Percentiles rank a stretch among this genome's conserved stretches.
phyloP scores from a whole-genome alignment of 2,329 filamentous ascomycete species.

The Coniochaeta sp. region DNA sequence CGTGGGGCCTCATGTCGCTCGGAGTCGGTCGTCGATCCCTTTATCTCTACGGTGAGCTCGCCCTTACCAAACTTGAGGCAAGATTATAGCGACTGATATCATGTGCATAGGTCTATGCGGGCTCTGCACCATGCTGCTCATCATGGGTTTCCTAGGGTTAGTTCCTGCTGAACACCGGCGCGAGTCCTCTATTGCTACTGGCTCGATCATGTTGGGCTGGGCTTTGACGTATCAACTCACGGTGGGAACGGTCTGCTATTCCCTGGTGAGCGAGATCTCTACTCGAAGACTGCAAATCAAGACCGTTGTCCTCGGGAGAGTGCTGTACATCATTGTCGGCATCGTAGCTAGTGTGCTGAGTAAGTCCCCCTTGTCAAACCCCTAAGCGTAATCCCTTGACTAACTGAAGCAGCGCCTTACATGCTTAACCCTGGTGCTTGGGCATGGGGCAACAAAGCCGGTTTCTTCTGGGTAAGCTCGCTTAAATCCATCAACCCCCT shows the following conservation, averaged over 20 bases:
- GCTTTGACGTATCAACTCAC: constrained; percentile 73
- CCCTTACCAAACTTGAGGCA: background rate
- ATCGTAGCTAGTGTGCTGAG: constrained; percentile 75
- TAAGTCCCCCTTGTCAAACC: background rate
- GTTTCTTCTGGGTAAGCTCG: constrained; percentile 47
- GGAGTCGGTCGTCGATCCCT: constrained; percentile 70
- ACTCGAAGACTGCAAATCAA: constrained; percentile 82
- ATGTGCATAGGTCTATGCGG: constrained; percentile 42
- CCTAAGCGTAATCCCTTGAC: background rate
- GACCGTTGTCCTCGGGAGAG: constrained; percentile 79
- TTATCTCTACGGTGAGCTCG: constrained; percentile 56
- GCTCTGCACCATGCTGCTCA: constrained; percentile 68
- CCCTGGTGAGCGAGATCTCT: constrained; percentile 77
- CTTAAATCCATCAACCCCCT: background rate
- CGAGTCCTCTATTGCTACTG: constrained; percentile 65
- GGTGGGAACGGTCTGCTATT: constrained; percentile 86
- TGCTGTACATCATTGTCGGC: constrained; percentile 72
- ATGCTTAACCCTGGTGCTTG: constrained; percentile 86
- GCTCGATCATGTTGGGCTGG: constrained; percentile 80
- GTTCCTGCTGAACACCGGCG: constrained; percentile 53
- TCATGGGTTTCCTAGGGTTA: constrained; percentile 78
- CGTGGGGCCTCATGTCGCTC: constrained; percentile 71
- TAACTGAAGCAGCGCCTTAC: constrained; percentile 51
- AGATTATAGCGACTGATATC: background rate
- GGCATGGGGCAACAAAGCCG: constrained; percentile 82